Evolutionary conservation across 2,329 filamentous ascomycete species (phyloP).

Genomic region (Escovopsis sp.): DNA sequence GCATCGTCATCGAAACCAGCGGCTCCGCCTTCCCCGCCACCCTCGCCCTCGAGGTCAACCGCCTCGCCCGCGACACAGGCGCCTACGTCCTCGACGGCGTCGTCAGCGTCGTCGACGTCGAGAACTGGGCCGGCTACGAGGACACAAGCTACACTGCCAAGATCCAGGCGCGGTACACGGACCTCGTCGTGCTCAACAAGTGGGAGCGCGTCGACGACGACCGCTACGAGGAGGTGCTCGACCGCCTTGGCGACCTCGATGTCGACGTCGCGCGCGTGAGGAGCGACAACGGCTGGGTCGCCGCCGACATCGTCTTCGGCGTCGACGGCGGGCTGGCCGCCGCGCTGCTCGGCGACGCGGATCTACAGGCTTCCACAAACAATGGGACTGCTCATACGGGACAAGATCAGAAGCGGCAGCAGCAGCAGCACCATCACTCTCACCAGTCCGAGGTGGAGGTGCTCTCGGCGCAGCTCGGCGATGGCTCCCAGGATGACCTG

Average conservation of each 20-base stretch:
- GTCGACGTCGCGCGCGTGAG: constrained; percentile 72
- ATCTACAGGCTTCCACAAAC: too few relatives aligned
- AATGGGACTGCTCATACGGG: too few relatives aligned
- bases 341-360: constrained; percentile 30
- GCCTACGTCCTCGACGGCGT: constrained; percentile 72
- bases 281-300: constrained; percentile 66
- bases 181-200: constrained; percentile 85
- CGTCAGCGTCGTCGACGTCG: constrained; percentile 78
- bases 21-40: constrained; percentile 82
- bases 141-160: constrained; percentile 81
- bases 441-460: constrained; percentile 88
- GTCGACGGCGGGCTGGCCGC: constrained; percentile 72
- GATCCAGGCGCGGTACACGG: constrained; percentile 78
- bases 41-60: constrained; percentile 78
- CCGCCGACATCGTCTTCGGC: constrained; percentile 67
- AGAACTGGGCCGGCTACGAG: constrained; percentile 90
- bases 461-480: constrained; percentile 57
- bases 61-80: constrained; percentile 52
- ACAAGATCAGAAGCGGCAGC: constrained; percentile 17
- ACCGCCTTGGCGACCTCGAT: constrained; percentile 67
- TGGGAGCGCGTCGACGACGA: constrained; percentile 67
- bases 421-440: constrained; percentile 23
- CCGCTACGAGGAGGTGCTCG: constrained; percentile 60
- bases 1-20: constrained; percentile 87
- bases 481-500: constrained; percentile 17